Evolutionary conservation across 2,329 filamentous ascomycete genomes (phyloP), one percentile per base, ranked within the genome.

Genomic region (Phialophora verrucosa): DNA sequence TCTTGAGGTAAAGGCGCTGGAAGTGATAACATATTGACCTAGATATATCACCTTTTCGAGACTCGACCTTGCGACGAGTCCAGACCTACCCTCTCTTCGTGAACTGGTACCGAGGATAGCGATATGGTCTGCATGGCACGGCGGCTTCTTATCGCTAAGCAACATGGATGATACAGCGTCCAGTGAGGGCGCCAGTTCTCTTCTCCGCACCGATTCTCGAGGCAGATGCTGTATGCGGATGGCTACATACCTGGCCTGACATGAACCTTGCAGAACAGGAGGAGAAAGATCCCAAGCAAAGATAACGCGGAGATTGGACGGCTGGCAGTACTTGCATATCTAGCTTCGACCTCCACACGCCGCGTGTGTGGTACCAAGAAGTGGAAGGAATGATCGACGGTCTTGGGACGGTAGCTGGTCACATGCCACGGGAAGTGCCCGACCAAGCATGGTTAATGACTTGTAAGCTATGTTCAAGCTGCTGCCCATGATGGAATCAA

Each of bases 401-500:
- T 14, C 32, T 32, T 25, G 32, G 31, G 49, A 44, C 29, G n/a
- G 50, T 20, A 25, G 14, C 47, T 60, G n/a, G 29, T 62, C 59
- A 61, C 49, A 61, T 50, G 49, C 29, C 23, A 20, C 44, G 29
- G 49, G 17, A 61, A 54, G 49, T 54, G n/a, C 42, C 32, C 49
- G 47, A 29, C 12, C 38, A 42, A 42, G 35, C 35, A 42, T 42
- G 32, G 2, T 35, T 35, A 11, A 35, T 10, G 10, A 32, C 31
- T 3, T 32, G 29, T 31, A 1, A 7, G 29, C 29, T 6, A 31
- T 31, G 29, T 35, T 12, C 11, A 35, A 32, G 31, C 10, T 12
- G 10, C 17, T 44, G 38, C 17, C 20, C 17, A n/a, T n/a, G 38
- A 44, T n/a, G 1, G 38, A 44, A 8, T 20, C 1, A 44, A 42